A percentile compares a stretch with the other conserved stretches of the same genome.
Evolutionary conservation across 352 stramenopile species (phyloP).

Genomic region (Blastocystis sp.): DNA sequence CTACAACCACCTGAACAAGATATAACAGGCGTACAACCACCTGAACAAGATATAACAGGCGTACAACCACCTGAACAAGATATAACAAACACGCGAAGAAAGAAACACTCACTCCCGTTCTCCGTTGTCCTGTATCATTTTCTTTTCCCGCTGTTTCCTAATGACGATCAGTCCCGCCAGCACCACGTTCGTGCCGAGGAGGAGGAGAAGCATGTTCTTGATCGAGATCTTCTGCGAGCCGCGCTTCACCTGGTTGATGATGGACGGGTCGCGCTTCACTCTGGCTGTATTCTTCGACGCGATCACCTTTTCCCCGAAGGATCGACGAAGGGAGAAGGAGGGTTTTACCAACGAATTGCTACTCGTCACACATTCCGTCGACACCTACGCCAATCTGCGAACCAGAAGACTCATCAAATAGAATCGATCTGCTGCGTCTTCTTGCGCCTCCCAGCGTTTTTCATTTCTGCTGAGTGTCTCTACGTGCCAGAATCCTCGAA

Average conservation of each 20-base stretch:
- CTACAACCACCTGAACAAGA: constrained; percentile 50
- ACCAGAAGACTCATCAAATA: neutral
- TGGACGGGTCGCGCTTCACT: constrained; percentile 22
- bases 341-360: neutral
- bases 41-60: constrained; percentile 64
- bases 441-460: no score
- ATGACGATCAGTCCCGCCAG: constrained; percentile 14
- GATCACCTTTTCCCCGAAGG: constrained; percentile 47
- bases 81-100: constrained; percentile 33
- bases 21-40: constrained; percentile 39
- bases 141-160: constrained; percentile 17
- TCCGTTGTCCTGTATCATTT: neutral
- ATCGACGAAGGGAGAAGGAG: neutral
- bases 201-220: constrained; percentile 53
- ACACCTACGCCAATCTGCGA: neutral
- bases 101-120: neutral
- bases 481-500: neutral
- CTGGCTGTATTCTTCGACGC: constrained; percentile 40
- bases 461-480: neutral
- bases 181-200: constrained; percentile 56
- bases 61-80: constrained; percentile 49
- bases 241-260: constrained; percentile 44
- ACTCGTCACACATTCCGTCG: neutral
- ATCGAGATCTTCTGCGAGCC: constrained; percentile 66
- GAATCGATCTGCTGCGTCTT: neutral